These are phyloP conservation scores for Diplogelasinospora grovesii DNA, from an alignment of 495 filamentous ascomycete genomes.

Conservation along the genomic window DNA sequence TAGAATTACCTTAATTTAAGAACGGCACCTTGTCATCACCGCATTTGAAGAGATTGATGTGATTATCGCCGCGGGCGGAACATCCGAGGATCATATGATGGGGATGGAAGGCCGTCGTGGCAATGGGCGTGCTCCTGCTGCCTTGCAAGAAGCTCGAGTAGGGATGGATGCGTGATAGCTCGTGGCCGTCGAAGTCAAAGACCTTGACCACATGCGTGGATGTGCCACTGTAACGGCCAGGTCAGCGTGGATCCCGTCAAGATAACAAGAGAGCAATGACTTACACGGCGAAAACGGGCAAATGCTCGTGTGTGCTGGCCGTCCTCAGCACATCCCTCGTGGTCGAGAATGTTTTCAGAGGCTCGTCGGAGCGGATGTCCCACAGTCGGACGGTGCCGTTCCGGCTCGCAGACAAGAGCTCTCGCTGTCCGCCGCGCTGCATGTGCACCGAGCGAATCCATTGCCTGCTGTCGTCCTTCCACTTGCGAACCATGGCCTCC, in stretches of 20 bases:
- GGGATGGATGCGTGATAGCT: constrained; percentile 76
- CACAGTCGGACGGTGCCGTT: constrained; percentile 92
- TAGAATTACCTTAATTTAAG: too few species aligned
- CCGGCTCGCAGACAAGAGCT: constrained; percentile 77
- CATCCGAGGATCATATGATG: constrained; percentile 89
- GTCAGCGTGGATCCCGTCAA: constrained; percentile 9
- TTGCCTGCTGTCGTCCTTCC: constrained; percentile 78
- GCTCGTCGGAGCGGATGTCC: constrained; percentile 82
- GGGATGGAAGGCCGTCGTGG: constrained; percentile 90
- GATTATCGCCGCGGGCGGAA: constrained; percentile 63
- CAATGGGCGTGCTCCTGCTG: constrained; percentile 64
- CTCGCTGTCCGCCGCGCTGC: constrained; percentile 88
- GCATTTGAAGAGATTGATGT: constrained; percentile 66
- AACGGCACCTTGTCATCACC: constrained; percentile 20
- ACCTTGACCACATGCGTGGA: constrained; percentile 82
- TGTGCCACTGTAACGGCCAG: constrained; percentile 57
- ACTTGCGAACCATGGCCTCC: constrained; percentile 85
- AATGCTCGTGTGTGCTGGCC: constrained; percentile 90
- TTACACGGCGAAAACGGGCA: constrained; percentile 94
- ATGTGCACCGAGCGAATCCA: constrained; percentile 96
- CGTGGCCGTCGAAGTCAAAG: constrained; percentile 75
- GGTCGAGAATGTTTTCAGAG: constrained; percentile 64
- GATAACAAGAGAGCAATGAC: constrained; percentile 28
- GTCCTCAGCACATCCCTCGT: constrained; percentile 76
- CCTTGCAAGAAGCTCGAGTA: constrained; percentile 82